phyloP scores from a whole-genome alignment of 371 early-diverging fungal genomes.

The Rhizomucor miehei region DNA sequence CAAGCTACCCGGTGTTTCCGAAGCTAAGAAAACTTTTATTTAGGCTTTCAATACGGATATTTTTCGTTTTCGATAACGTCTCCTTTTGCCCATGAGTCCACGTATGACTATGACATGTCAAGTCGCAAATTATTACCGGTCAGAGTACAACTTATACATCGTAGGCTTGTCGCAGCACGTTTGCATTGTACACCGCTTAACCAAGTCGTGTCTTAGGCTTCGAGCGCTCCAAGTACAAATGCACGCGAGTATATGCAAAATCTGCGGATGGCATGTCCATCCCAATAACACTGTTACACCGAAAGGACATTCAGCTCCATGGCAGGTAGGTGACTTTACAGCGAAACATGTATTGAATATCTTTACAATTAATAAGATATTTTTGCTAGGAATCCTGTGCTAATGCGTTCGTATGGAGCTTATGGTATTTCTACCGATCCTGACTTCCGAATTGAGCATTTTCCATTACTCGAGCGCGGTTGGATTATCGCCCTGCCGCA shows the following conservation, averaged over 20 bases:
- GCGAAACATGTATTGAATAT: conserved; percentile 12
- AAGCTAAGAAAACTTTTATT: neutral
- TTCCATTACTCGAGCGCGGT: conserved; percentile 75
- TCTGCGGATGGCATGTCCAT: conserved; percentile 49
- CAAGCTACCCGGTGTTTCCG: neutral
- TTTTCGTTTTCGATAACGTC: conserved; percentile 62
- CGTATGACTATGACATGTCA: conserved; percentile 69
- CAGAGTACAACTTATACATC: conserved; percentile 48
- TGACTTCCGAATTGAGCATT: conserved; percentile 78
- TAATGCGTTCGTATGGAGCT: conserved; percentile 82
- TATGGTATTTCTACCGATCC: conserved; percentile 80
- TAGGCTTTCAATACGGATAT: conserved; percentile 67
- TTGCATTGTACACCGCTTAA: neutral
- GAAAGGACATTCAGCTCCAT: conserved; percentile 43
- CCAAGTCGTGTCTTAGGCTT: conserved; percentile 33
- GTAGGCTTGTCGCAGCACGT: conserved; percentile 33
- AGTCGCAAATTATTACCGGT: conserved; percentile 40
- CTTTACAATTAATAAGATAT: conserved; percentile 21
- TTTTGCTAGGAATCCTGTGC: conserved; percentile 56
- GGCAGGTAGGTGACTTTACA: conserved; percentile 29
- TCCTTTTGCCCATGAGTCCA: conserved; percentile 69
- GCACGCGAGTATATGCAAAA: conserved; percentile 51
- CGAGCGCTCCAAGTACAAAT: conserved; percentile 45
- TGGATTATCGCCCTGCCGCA: conserved; percentile 85
- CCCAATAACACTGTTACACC: conserved; percentile 72